A percentile compares a stretch with the other conserved stretches of the same genome.
phyloP scores from a whole-genome alignment of 2,329 filamentous ascomycete species.

The Anisogramma anomala region DNA sequence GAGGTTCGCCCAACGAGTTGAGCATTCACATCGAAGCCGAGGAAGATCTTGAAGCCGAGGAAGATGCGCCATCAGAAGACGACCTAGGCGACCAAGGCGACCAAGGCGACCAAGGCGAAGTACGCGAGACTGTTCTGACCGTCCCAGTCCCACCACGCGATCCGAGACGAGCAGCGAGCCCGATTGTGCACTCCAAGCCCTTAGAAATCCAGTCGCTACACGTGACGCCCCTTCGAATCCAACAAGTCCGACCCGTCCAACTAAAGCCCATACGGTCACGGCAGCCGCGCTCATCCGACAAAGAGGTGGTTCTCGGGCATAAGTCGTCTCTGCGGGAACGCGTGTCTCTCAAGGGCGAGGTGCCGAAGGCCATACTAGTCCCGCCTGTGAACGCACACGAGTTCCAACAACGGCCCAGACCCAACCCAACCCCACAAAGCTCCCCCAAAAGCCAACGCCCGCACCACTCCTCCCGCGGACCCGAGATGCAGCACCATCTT shows the following conservation, averaged over 20 bases:
- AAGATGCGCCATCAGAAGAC: no score
- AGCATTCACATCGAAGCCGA: conserved; percentile 14
- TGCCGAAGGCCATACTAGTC: conserved; percentile 43
- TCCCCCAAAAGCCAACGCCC: conserved; percentile 21
- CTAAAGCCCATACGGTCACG: conserved; percentile 1
- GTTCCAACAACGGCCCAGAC: conserved; percentile 21
- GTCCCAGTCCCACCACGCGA: conserved; percentile 5
- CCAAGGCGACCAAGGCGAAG: no score
- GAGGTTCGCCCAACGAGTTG: conserved; percentile 11
- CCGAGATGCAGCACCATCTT: conserved; percentile 33
- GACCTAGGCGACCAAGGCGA: no score
- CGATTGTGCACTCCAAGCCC: conserved; percentile 4
- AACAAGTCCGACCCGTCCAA: not conserved
- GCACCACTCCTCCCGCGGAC: conserved; percentile 37
- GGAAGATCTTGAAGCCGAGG: no score
- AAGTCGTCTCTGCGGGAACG: conserved; percentile 41
- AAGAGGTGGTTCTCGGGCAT: conserved; percentile 18
- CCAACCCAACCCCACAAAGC: conserved; percentile 6
- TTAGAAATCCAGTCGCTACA: conserved; percentile 8
- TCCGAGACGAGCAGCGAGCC: not conserved
- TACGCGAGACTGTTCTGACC: conserved; percentile 12
- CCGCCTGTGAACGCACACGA: conserved; percentile 30
- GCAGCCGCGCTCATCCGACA: conserved; percentile 7
- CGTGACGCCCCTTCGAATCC: not conserved
- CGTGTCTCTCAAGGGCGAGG: conserved; percentile 40